These are phyloP conservation scores for Eruca vesicaria DNA, from an alignment of 441 rosid species.

Conservation along the genomic window DNA sequence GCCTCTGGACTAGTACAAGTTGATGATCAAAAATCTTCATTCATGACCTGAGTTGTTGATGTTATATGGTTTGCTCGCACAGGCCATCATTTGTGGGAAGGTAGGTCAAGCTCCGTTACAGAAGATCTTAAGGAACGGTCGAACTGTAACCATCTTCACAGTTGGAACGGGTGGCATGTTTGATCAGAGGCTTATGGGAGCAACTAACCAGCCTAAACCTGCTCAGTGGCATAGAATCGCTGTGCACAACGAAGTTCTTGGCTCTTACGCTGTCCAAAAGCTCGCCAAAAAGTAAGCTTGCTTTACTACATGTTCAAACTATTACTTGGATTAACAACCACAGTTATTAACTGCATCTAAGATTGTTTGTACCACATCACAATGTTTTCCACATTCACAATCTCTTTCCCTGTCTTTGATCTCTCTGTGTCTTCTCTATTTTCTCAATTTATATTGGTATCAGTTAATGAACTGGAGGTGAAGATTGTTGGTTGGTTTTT, in stretches of 20 bases:
- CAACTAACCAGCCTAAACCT: slow-evolving; percentile 64
- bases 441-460: not conserved
- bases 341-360: not conserved
- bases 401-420: not conserved
- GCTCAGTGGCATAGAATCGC: slow-evolving; percentile 98
- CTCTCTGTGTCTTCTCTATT: not conserved
- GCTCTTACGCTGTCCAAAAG: slow-evolving; percentile 81
- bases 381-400: not conserved
- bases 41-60: not conserved
- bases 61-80: slow-evolving; percentile 7
- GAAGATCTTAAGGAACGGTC: slow-evolving; percentile 88
- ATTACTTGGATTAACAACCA: not conserved
- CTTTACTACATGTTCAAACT: not conserved
- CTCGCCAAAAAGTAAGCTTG: slow-evolving; percentile 64
- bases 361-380: too few species aligned
- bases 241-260: slow-evolving; percentile 76
- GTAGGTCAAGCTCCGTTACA: slow-evolving; percentile 87
- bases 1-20: not conserved
- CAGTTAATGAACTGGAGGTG: not conserved
- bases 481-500: not conserved
- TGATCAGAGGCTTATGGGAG: slow-evolving; percentile 71
- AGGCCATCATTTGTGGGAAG: slow-evolving; percentile 93
- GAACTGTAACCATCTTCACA: slow-evolving; percentile 79
- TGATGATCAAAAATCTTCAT: not conserved
- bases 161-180: slow-evolving; percentile 94